phyloP scores from a whole-genome alignment of 1,284 basidiomycete genomes.

The Rhodotorula sp. region DNA sequence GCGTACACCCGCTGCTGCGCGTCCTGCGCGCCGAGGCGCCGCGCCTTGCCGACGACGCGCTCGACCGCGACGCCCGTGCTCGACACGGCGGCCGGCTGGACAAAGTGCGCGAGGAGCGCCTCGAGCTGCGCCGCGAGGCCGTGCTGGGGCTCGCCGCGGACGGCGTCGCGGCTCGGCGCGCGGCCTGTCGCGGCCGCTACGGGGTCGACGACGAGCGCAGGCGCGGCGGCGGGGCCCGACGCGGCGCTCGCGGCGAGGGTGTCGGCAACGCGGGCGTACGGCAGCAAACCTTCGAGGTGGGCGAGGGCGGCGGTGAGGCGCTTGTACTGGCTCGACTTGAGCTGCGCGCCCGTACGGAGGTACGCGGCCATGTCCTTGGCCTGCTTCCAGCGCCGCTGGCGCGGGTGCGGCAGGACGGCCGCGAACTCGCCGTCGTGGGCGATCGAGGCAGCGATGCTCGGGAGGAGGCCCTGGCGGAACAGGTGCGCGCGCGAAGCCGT shows the following conservation, averaged over 20 bases:
- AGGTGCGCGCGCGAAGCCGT: conserved; percentile 39
- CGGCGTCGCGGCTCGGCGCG: neutral
- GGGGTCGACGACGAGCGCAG: conserved; percentile 36
- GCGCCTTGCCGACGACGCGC: conserved; percentile 30
- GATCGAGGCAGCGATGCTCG: conserved; percentile 28
- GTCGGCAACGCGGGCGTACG: conserved; percentile 42
- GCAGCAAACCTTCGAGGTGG: conserved; percentile 35
- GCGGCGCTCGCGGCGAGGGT: conserved; percentile 1
- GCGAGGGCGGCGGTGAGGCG: conserved; percentile 32
- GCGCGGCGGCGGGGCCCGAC: neutral
- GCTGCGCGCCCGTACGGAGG: conserved; percentile 35
- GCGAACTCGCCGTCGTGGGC: conserved; percentile 25
- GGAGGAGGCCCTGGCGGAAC: conserved; percentile 31
- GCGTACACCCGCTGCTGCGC: conserved; percentile 76
- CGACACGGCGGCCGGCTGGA: conserved; percentile 26
- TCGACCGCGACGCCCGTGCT: conserved; percentile 33
- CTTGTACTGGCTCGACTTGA: conserved; percentile 39
- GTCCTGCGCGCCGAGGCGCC: conserved; percentile 55
- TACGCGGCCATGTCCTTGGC: conserved; percentile 41
- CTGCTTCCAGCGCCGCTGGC: conserved; percentile 31
- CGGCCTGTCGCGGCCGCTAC: conserved; percentile 25
- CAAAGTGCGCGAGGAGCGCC: conserved; percentile 33
- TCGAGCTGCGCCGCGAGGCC: conserved; percentile 35
- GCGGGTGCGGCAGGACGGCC: conserved; percentile 34
- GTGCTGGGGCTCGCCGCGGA: neutral